Evolutionary conservation across 116 monocot genomes (phyloP), one percentile per base, ranked within the genome.

Genomic region (Trichopus zeylanicus): DNA sequence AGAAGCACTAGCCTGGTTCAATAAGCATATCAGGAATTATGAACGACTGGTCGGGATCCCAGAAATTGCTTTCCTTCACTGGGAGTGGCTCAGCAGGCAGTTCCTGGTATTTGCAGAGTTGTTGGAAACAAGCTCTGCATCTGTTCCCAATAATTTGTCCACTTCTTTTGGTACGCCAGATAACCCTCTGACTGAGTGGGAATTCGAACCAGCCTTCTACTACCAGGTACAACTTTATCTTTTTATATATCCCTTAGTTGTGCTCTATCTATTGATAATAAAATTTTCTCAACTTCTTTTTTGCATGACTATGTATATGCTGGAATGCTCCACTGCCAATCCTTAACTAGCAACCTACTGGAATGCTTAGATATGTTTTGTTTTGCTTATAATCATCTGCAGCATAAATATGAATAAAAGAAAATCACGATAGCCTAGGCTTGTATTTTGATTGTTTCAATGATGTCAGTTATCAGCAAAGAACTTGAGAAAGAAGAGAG

Each of bases 71-170:
- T 89, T 86, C 61, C 72, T 94, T 68, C 94, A 94, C 60, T 89
- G 89, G 89, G 89, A 94, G 60, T 94, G 94, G 94, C 65, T 89
- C 60, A 89, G 89, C 59, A 75, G 86, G 61, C 94, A 94, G 59
- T 88, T 63, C 57, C 70, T 89, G 55, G 86, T 89, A 52, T 89
- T 94, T 70, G 94, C 86, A 4, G 94, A 94, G 68, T 70, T 94
- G 42, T 34, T 94, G 46, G 94, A 94, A 64, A 94, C 89, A 54
- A 89, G 77, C 48, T 70, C 85, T 29, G 70, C 75, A 21, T 5
- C 79, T 31, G 31, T 70, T 67, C 81, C 84, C 8, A 64, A 61
- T 46, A 71, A 64, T 61, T 33, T 67, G 25, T 74, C 85, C 55
- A 38, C 73, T 51, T 51, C 20, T 30, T 78, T 84, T 69, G 88